These are phyloP conservation scores for Mimosa bimucronata DNA, from an alignment of 306 rosid species.

Conservation along the genomic window DNA sequence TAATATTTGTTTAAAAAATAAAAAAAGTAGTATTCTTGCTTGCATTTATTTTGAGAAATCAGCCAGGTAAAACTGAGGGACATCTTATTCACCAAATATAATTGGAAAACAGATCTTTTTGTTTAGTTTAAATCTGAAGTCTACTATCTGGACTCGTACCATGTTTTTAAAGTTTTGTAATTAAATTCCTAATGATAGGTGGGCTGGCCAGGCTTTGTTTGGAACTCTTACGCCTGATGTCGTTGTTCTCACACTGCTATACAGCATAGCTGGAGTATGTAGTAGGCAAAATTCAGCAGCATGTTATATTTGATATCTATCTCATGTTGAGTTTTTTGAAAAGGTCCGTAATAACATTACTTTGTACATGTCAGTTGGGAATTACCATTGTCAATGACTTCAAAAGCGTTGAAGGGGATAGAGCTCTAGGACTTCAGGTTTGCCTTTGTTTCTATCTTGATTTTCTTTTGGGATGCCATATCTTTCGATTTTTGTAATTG, in stretches of 20 bases:
- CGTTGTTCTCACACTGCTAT: constrained; percentile 80
- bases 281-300: constrained; percentile 25
- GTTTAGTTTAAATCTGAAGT: constrained; percentile 11
- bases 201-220: constrained; percentile 99
- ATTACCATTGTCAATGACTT: constrained; percentile 98
- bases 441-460: no score
- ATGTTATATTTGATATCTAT: constrained; percentile 20
- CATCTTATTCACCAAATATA: not conserved
- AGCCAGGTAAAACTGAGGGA: not conserved
- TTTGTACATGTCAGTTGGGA: constrained; percentile 68
- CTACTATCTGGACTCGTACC: not conserved
- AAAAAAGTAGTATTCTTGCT: not conserved
- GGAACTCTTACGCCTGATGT: constrained; percentile 95
- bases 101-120: constrained; percentile 1
- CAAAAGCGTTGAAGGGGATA: constrained; percentile 96
- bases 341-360: constrained; percentile 14
- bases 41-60: constrained; percentile 5
- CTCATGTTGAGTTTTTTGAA: constrained; percentile 14
- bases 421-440: constrained; percentile 99
- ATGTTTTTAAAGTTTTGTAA: constrained; percentile 8
- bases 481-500: constrained; percentile 7
- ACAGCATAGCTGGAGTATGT: constrained; percentile 98
- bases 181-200: constrained; percentile 61
- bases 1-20: not conserved
- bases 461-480: no score